A percentile compares a stretch with the other conserved stretches of the same genome.
phyloP scores from a whole-genome alignment of 768 basidiomycete genomes.

The Kwoniella sp. region DNA sequence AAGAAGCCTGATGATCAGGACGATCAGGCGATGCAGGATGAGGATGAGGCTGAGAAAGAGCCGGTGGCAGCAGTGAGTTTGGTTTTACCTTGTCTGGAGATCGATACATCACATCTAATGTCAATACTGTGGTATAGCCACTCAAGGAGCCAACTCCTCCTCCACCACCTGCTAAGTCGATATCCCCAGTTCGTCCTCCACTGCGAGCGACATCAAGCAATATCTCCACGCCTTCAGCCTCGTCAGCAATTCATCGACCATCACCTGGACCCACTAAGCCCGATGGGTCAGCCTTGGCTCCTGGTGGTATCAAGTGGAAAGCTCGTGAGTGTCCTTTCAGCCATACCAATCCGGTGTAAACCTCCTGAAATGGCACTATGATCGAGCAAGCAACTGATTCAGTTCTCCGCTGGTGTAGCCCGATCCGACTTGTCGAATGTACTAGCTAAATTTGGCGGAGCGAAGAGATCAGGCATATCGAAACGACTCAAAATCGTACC shows the following conservation, averaged over 20 bases:
- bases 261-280: constrained; percentile 38
- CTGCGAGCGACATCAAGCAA: constrained; percentile 22
- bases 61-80: neutral
- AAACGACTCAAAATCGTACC: constrained; percentile 35
- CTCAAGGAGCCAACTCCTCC: constrained; percentile 2
- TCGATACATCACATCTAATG: neutral
- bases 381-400: neutral
- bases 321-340: constrained; percentile 39
- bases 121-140: neutral
- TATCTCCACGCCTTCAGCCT: constrained; percentile 11
- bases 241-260: constrained; percentile 12
- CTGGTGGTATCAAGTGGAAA: constrained; percentile 45
- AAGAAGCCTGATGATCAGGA: constrained; percentile 3
- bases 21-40: too few species aligned
- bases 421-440: constrained; percentile 41
- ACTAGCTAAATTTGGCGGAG: constrained; percentile 40
- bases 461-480: constrained; percentile 43
- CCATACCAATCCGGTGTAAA: constrained; percentile 47
- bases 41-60: constrained; percentile 11
- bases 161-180: constrained; percentile 6
- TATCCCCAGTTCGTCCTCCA: constrained; percentile 16
- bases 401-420: constrained; percentile 24
- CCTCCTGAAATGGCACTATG: constrained; percentile 29
- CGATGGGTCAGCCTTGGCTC: constrained; percentile 23
- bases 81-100: too few species aligned